Conservation (phyloP, 1,284 basidiomycete genomes). For the Malassezia globosa region DNA sequence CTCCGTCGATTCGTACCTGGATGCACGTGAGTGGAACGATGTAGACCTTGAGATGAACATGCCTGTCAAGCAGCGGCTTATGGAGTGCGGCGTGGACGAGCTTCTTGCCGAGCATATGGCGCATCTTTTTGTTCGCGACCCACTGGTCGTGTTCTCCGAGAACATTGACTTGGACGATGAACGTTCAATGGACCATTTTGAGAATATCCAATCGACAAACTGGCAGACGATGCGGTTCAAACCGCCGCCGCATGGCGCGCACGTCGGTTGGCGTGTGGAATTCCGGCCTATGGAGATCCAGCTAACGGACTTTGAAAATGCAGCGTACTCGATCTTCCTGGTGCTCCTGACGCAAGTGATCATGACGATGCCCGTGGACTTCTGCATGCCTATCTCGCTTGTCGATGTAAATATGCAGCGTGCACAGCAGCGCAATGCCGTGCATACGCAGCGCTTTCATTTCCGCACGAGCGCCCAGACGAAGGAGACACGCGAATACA, state of each 20-base stretch:
- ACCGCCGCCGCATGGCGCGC: conserved; percentile 70
- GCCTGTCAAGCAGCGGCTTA: conserved; percentile 46
- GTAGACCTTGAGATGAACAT: conserved; percentile 69
- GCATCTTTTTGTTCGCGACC: conserved; percentile 95
- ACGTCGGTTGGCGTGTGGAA: conserved; percentile 96
- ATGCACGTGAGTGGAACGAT: conserved; percentile 89
- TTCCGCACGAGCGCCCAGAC: conserved; percentile 56
- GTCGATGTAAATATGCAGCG: conserved; percentile 93
- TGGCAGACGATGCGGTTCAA: conserved; percentile 99
- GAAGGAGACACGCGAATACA: conserved; percentile 78
- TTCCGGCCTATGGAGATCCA: conserved; percentile 99
- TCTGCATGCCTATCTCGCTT: conserved; percentile 94
- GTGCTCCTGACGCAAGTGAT: conserved; percentile 89
- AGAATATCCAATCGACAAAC: conserved; percentile 98
- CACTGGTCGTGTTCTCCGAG: conserved; percentile 87
- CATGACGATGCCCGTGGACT: conserved; percentile 76
- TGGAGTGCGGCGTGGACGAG: conserved; percentile 61
- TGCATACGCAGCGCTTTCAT: conserved; percentile 63
- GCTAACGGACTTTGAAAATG: conserved; percentile 97
- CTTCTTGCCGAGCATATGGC: conserved; percentile 80
- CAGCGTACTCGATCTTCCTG: conserved; percentile 86
- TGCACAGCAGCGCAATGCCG: conserved; percentile 74
- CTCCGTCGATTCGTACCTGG: conserved; percentile 84
- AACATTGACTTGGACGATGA: conserved; percentile 82
- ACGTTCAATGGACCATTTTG: conserved; percentile 84